phyloP scores from a whole-genome alignment of 2,329 filamentous ascomycete genomes.

The Colletotrichum sp. region DNA sequence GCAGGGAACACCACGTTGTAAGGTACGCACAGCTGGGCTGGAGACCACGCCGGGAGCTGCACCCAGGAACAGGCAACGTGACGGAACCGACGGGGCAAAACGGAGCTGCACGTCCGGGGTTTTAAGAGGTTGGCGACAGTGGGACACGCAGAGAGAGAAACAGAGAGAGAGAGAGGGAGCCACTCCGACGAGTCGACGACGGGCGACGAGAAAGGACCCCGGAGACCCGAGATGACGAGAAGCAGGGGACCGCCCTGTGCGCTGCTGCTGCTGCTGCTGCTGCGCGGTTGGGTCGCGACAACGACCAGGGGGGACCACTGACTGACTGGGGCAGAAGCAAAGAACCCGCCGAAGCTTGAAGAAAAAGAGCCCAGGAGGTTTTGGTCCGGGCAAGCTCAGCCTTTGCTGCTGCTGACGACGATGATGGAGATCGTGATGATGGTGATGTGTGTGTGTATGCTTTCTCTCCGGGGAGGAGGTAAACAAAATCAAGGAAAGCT shows the following conservation, averaged over 20 bases:
- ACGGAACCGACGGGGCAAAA: slow-evolving; percentile 12
- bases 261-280: background rate
- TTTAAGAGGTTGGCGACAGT: background rate
- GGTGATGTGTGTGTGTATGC: background rate
- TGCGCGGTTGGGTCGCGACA: background rate
- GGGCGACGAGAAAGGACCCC: background rate
- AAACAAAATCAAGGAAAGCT: slow-evolving; percentile 9
- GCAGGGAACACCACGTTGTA: slow-evolving; percentile 10
- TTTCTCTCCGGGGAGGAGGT: background rate
- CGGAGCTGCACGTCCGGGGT: slow-evolving; percentile 13
- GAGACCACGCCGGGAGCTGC: background rate
- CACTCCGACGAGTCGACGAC: background rate
- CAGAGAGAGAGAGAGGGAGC: background rate
- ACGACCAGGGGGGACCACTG: background rate
- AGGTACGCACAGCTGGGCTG: background rate
- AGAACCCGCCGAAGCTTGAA: background rate
- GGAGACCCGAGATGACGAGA: background rate
- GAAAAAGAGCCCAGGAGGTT: slow-evolving; percentile 4
- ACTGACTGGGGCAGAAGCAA: background rate
- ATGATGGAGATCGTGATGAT: background rate
- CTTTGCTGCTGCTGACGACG: background rate
- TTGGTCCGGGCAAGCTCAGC: slow-evolving; percentile 3
- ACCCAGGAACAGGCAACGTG: background rate
- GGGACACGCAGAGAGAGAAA: background rate
- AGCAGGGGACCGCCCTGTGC: background rate